phyloP scores from a whole-genome alignment of 164 flowering plant genomes.

The Vitis riparia region DNA sequence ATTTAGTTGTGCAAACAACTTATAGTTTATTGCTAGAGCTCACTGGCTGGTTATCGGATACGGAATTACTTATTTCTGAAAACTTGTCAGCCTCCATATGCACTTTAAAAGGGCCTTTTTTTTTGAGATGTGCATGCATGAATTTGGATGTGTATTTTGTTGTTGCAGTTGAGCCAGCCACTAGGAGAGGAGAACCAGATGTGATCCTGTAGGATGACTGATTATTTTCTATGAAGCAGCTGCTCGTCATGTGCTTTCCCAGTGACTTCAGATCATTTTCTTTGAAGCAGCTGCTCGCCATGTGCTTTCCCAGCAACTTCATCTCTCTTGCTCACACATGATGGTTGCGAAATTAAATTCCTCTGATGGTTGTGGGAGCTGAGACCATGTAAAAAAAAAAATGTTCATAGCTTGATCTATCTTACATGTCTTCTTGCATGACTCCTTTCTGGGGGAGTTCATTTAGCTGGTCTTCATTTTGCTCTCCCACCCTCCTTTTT shows the following conservation, averaged over 20 bases:
- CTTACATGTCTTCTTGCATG: too few species aligned
- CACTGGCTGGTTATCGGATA: slow-evolving; percentile 52
- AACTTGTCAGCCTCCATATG: too few species aligned
- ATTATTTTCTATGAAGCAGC: slow-evolving; percentile 34
- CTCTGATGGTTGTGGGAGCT: too few species aligned
- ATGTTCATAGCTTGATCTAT: too few species aligned
- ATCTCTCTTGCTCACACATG: background rate
- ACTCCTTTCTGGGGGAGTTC: too few species aligned
- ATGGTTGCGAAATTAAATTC: too few species aligned
- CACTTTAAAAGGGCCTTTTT: too few species aligned
- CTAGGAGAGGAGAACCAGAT: slow-evolving; percentile 45
- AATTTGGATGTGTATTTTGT: background rate
- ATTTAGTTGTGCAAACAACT: slow-evolving; percentile 38
- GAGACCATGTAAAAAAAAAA: too few species aligned
- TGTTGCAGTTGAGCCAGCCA: slow-evolving; percentile 45
- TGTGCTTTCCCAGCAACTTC: background rate
- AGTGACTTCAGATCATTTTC: background rate
- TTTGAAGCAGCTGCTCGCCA: slow-evolving; percentile 11
- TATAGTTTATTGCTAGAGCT: slow-evolving; percentile 41
- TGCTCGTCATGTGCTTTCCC: background rate
- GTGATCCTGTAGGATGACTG: slow-evolving; percentile 42
- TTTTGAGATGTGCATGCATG: background rate
- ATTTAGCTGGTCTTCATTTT: too few species aligned
- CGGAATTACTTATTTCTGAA: slow-evolving; percentile 11
- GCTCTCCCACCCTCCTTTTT: too few species aligned